These are phyloP conservation scores for Afroboletus lepidellus DNA, from an alignment of 1,284 basidiomycete species.

Conservation along the genomic window DNA sequence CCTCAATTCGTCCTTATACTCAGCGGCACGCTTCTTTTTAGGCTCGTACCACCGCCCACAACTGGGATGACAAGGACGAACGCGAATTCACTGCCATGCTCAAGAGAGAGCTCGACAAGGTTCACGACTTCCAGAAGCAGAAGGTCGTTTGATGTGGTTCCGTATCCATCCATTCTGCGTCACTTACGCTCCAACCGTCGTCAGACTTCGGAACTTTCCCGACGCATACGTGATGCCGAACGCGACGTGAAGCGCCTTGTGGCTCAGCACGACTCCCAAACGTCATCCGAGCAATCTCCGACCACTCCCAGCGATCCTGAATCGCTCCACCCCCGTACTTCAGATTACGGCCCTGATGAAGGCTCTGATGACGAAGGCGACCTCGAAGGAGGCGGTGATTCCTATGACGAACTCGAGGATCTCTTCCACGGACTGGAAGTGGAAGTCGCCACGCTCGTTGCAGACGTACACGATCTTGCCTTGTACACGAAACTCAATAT, in stretches of 20 bases:
- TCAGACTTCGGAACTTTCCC: slow-evolving; percentile 81
- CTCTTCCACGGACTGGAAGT: slow-evolving; percentile 90
- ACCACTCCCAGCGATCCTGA: slow-evolving; percentile 48
- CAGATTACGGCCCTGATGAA: slow-evolving; percentile 61
- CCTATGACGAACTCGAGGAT: slow-evolving; percentile 81
- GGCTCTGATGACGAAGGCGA: slow-evolving; percentile 71
- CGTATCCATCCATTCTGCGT: neutral
- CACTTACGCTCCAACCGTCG: slow-evolving; percentile 3
- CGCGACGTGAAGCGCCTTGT: slow-evolving; percentile 78
- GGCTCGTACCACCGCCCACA: slow-evolving; percentile 56
- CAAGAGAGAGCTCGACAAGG: slow-evolving; percentile 90
- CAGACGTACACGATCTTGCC: slow-evolving; percentile 97
- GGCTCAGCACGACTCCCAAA: slow-evolving; percentile 46
- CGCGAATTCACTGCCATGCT: slow-evolving; percentile 77
- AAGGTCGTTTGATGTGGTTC: slow-evolving; percentile 58
- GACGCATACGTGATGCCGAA: slow-evolving; percentile 80
- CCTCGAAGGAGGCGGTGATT: slow-evolving; percentile 61
- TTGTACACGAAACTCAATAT: slow-evolving; percentile 95
- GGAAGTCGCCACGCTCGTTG: slow-evolving; percentile 93
- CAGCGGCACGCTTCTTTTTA: slow-evolving; percentile 24
- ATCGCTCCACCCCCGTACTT: slow-evolving; percentile 47
- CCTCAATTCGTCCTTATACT: neutral
- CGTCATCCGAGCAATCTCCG: slow-evolving; percentile 34
- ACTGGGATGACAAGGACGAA: slow-evolving; percentile 82
- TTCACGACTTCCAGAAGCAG: slow-evolving; percentile 90